Conservation (phyloP, 2,329 filamentous ascomycete species). For the Aspergillus niger region DNA sequence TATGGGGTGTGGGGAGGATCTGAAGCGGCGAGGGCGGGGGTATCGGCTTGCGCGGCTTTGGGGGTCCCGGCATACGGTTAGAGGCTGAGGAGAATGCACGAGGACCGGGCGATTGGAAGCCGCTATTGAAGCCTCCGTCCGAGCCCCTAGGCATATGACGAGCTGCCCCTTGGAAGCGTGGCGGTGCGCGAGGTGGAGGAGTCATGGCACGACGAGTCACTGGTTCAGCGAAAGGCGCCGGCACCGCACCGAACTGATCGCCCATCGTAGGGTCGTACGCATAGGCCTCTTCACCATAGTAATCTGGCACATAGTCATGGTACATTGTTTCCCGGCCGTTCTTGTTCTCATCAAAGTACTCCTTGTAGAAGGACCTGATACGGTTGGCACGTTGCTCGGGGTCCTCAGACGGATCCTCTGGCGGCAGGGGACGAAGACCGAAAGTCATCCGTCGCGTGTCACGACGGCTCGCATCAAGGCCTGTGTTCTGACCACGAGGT, state of each 20-base stretch:
- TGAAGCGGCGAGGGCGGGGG: slow-evolving; percentile 74
- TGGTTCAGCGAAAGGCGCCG: slow-evolving; percentile 76
- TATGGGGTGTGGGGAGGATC: slow-evolving; percentile 80
- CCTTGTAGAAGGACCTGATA: slow-evolving; percentile 98
- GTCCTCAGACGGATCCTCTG: slow-evolving; percentile 83
- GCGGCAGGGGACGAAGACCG: slow-evolving; percentile 79
- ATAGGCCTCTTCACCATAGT: slow-evolving; percentile 62
- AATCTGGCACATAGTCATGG: slow-evolving; percentile 73
- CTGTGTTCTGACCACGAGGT: slow-evolving; percentile 23
- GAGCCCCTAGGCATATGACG: slow-evolving; percentile 53
- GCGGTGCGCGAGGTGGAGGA: slow-evolving; percentile 73
- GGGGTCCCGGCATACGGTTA: slow-evolving; percentile 45
- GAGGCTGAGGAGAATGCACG: slow-evolving; percentile 68
- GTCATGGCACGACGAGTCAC: slow-evolving; percentile 92
- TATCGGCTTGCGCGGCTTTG: slow-evolving; percentile 57
- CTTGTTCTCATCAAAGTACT: slow-evolving; percentile 92
- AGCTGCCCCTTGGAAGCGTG: slow-evolving; percentile 53
- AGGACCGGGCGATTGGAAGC: slow-evolving; percentile 47
- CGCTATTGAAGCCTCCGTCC: slow-evolving; percentile 35
- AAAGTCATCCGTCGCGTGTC: slow-evolving; percentile 58
- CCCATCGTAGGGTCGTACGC: slow-evolving; percentile 56
- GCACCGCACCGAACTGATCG: slow-evolving; percentile 34
- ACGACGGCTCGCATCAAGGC: slow-evolving; percentile 32
- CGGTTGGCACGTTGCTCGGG: slow-evolving; percentile 93
- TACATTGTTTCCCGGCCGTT: slow-evolving; percentile 60